Conservation (phyloP, 108 stramenopile genomes). For the Fistulifera pelliculosa region DNA sequence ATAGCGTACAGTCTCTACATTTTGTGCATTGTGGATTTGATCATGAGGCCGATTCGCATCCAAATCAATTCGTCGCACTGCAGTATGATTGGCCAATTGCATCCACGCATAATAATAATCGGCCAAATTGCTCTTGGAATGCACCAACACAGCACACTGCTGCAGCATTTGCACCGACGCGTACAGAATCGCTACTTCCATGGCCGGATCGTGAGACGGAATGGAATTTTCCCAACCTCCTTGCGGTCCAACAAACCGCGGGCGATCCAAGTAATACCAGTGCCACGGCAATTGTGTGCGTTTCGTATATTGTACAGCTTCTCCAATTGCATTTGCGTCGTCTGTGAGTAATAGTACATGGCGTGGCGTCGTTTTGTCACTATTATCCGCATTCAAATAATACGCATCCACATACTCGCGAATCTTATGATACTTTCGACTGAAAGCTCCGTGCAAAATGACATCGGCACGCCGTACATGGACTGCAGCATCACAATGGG, state of each 20-base stretch:
- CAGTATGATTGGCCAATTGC: background rate
- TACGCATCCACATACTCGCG: constrained; percentile 10
- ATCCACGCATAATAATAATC: background rate
- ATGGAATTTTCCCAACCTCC: constrained; percentile 32
- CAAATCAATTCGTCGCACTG: background rate
- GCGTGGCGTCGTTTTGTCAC: background rate
- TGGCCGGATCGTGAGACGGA: constrained; percentile 13
- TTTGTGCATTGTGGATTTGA: background rate
- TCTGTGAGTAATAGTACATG: constrained; percentile 25
- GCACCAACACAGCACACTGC: constrained; percentile 12
- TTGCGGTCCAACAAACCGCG: constrained; percentile 12
- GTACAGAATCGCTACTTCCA: constrained; percentile 14
- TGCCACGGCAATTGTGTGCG: background rate
- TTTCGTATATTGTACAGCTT: constrained; percentile 12
- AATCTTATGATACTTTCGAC: constrained; percentile 12
- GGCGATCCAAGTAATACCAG: constrained; percentile 29
- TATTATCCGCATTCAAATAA: background rate
- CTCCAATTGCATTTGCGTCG: constrained; percentile 34
- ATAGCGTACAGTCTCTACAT: background rate
- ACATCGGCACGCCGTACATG: constrained; percentile 23
- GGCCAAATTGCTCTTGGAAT: constrained; percentile 7
- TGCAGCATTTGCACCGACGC: constrained; percentile 8
- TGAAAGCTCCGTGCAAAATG: constrained; percentile 5
- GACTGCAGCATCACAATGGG: background rate
- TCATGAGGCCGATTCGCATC: background rate